Conservation (phyloP, 2,329 filamentous ascomycete genomes). For the Fusarium dlaminii region DNA sequence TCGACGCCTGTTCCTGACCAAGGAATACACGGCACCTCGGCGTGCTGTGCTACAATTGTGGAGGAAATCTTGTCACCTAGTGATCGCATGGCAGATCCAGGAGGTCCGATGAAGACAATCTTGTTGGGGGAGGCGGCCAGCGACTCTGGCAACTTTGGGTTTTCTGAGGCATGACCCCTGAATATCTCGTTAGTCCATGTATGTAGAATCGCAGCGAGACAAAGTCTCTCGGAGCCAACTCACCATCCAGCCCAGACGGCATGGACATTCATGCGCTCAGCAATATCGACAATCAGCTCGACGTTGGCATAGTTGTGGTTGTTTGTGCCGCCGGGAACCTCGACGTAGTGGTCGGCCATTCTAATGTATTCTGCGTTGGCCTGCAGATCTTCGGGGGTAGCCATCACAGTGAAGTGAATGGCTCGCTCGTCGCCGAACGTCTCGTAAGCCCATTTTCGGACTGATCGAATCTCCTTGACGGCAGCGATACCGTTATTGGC, state of each 20-base stretch:
- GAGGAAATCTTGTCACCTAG: constrained; percentile 99
- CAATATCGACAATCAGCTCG: constrained; percentile 97
- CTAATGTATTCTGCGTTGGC: constrained; percentile 99
- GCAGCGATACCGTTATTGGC: constrained; percentile 99
- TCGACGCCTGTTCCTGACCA: constrained; percentile 97
- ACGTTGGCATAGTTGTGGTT: constrained; percentile 99
- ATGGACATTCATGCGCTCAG: constrained; percentile 97
- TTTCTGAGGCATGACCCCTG: constrained; percentile 98
- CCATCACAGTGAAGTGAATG: constrained; percentile 99
- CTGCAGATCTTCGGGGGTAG: constrained; percentile 94
- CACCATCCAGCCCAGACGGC: constrained; percentile 99
- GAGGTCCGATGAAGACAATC: constrained; percentile 98
- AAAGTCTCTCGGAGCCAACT: constrained; percentile 47
- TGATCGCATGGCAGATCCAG: constrained; percentile 97
- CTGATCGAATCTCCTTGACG: constrained; percentile 98
- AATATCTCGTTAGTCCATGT: constrained; percentile 47
- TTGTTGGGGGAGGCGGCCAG: constrained; percentile 96
- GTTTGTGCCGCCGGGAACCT: constrained; percentile 98
- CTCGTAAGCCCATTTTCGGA: constrained; percentile 99
- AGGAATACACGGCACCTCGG: constrained; percentile 95
- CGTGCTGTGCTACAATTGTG: constrained; percentile 98
- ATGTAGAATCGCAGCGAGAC: neutral
- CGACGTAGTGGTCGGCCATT: constrained; percentile 99
- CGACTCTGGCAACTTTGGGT: constrained; percentile 96
- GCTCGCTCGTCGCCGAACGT: constrained; percentile 98